phyloP scores from a whole-genome alignment of 73 alveolate species.

The Blepharisma japonicum region DNA sequence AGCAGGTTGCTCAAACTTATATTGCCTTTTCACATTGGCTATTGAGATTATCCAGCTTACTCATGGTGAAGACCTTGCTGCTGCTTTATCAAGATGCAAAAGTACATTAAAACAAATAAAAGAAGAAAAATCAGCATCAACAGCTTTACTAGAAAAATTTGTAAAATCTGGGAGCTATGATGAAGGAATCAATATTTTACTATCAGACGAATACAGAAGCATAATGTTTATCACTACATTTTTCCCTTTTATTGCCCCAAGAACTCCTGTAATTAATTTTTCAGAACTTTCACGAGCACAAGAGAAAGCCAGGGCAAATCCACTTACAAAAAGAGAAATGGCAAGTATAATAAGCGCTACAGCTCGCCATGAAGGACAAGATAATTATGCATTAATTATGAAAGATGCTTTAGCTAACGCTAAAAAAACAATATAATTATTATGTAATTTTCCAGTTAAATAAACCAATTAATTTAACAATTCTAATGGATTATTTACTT shows the following conservation, averaged over 20 bases:
- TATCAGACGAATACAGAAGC: conserved; percentile 7
- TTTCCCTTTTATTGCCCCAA: conserved; percentile 9
- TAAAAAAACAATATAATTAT: no score
- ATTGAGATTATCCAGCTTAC: background rate
- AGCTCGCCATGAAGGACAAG: background rate
- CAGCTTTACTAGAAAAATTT: background rate
- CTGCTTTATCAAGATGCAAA: background rate
- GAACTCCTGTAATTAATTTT: conserved; percentile 15
- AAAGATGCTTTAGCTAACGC: conserved; percentile 2
- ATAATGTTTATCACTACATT: background rate
- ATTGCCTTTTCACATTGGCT: background rate
- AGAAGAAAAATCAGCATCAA: background rate
- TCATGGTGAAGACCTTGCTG: background rate
- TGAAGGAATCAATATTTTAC: background rate
- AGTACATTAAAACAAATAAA: background rate
- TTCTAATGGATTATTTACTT: background rate
- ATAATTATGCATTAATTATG: conserved; percentile 4
- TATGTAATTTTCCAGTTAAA: no score
- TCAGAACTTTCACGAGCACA: background rate
- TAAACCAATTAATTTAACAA: no score
- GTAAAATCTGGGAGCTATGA: background rate
- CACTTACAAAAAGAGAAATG: background rate
- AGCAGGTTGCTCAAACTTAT: background rate
- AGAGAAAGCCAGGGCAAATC: background rate
- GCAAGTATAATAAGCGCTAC: background rate